Percentiles rank a stretch among this genome's conserved stretches.
Evolutionary conservation across 495 filamentous ascomycete species (phyloP).

Genomic region (Tuber microsphaerosporum): DNA sequence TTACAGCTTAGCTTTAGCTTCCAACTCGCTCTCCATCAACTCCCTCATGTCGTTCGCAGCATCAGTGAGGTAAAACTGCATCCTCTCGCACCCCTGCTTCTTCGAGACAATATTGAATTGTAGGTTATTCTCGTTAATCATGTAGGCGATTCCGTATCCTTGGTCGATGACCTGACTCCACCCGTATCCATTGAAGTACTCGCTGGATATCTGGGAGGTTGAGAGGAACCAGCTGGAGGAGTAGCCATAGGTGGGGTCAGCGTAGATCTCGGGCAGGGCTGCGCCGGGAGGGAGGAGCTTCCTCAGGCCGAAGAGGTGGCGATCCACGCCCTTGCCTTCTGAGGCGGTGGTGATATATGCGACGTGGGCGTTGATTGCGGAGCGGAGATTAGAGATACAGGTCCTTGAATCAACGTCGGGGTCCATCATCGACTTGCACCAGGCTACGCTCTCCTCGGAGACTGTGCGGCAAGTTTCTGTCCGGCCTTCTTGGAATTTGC

Average conservation of each 20-base stretch:
- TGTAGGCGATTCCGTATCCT: constrained; percentile 96
- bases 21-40: constrained; percentile 72
- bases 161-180: constrained; percentile 98
- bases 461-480: constrained; percentile 94
- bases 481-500: constrained; percentile 90
- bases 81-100: constrained; percentile 78
- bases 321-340: constrained; percentile 88
- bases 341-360: constrained; percentile 83
- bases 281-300: constrained; percentile 76
- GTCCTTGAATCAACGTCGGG: constrained; percentile 54
- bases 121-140: constrained; percentile 97
- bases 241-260: constrained; percentile 80
- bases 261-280: constrained; percentile 70
- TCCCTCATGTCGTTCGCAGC: constrained; percentile 86
- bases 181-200: constrained; percentile 98
- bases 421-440: constrained; percentile 79
- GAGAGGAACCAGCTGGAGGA: constrained; percentile 82
- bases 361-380: constrained; percentile 71
- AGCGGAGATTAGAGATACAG: constrained; percentile 66
- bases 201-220: constrained; percentile 80
- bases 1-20: constrained; percentile 88
- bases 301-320: constrained; percentile 95
- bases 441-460: constrained; percentile 84
- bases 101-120: constrained; percentile 99
- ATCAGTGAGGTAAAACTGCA: constrained; percentile 92